A percentile compares a stretch with the other conserved stretches of the same genome.
phyloP scores from a whole-genome alignment of 2,329 filamentous ascomycete species.

The Periconia macrospinosa region DNA sequence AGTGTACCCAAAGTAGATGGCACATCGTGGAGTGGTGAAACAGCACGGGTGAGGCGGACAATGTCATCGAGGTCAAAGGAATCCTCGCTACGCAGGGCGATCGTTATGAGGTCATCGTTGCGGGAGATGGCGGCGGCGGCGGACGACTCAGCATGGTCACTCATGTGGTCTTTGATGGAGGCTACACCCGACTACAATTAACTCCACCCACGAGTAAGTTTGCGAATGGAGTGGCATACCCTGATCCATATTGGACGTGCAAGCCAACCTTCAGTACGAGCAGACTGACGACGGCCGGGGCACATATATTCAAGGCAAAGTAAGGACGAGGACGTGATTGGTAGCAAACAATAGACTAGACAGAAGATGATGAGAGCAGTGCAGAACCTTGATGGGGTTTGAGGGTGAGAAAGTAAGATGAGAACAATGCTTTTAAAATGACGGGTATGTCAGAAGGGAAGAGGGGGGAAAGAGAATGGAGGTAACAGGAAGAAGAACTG shows the following conservation, averaged over 20 bases:
- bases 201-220: neutral
- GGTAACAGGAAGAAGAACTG: neutral
- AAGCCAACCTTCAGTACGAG: slow-evolving; percentile 13
- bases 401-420: neutral
- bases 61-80: slow-evolving; percentile 18
- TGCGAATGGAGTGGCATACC: slow-evolving; percentile 8
- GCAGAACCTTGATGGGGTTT: neutral
- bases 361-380: neutral
- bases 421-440: no score
- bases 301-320: slow-evolving; percentile 18
- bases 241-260: slow-evolving; percentile 22
- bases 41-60: slow-evolving; percentile 11
- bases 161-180: slow-evolving; percentile 24
- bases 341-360: neutral
- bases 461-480: neutral
- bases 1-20: slow-evolving; percentile 13
- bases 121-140: slow-evolving; percentile 13
- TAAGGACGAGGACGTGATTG: neutral
- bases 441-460: neutral
- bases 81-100: slow-evolving; percentile 13
- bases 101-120: slow-evolving; percentile 20
- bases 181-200: slow-evolving; percentile 16
- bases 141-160: slow-evolving; percentile 9
- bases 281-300: slow-evolving; percentile 9
- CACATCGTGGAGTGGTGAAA: slow-evolving; percentile 8